These are phyloP conservation scores for Calonectria hawksworthii DNA, from an alignment of 2,329 filamentous ascomycete species.

Conservation along the genomic window DNA sequence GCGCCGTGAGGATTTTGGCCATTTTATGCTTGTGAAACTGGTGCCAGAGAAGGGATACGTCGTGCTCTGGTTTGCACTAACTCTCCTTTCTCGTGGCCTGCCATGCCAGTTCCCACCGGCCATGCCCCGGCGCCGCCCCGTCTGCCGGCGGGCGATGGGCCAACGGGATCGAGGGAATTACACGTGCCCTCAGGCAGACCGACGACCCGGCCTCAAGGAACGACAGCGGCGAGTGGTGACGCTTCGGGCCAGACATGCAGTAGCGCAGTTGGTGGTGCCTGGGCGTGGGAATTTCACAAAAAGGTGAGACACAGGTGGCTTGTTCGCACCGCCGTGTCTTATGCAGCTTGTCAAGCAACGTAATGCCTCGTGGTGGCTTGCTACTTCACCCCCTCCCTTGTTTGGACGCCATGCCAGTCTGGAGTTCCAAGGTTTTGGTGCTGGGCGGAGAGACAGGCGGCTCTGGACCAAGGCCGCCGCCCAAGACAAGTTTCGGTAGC, in stretches of 20 bases:
- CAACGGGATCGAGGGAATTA: slow-evolving; percentile 10
- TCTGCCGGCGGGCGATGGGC: not conserved
- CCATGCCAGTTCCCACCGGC: not conserved
- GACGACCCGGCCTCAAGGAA: slow-evolving; percentile 4
- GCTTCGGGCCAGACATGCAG: slow-evolving; percentile 2
- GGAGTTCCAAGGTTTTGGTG: slow-evolving; percentile 12
- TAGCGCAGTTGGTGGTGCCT: slow-evolving; percentile 5
- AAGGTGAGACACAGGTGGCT: not conserved
- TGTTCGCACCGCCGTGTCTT: not conserved
- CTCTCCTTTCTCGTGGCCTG: not conserved
- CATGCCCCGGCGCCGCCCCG: slow-evolving; percentile 2
- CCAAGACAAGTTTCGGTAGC: not conserved
- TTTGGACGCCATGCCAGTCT: not conserved
- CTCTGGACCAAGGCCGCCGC: not conserved
- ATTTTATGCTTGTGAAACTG: not conserved
- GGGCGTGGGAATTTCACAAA: not conserved
- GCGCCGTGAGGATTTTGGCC: not conserved
- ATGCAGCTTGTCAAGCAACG: not conserved
- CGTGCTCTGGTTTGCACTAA: not conserved
- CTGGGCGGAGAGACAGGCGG: not conserved
- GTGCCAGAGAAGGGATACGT: not conserved
- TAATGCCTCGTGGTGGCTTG: slow-evolving; percentile 13
- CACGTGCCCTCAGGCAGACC: slow-evolving; percentile 2
- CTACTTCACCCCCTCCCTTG: not conserved
- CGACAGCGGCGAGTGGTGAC: slow-evolving; percentile 7